phyloP scores from a whole-genome alignment of 768 basidiomycete genomes.

The Boletellus ananas region DNA sequence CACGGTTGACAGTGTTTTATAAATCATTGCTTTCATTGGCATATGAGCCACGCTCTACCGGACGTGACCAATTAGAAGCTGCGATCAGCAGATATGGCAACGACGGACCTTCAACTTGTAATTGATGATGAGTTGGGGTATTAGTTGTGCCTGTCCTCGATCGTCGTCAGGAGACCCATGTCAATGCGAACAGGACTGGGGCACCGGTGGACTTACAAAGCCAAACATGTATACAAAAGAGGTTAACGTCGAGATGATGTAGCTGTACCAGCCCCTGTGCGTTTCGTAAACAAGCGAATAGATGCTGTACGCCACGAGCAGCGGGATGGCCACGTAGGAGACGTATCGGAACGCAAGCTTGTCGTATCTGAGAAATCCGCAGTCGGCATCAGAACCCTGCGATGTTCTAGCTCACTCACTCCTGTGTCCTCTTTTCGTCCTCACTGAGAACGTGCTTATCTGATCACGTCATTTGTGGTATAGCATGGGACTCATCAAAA shows the following conservation, averaged over 20 bases:
- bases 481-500: conserved; percentile 6
- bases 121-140: conserved; percentile 91
- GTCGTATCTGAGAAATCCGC: conserved; percentile 60
- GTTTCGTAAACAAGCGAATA: conserved; percentile 81
- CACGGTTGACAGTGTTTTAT: conserved; percentile 86
- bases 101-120: conserved; percentile 84
- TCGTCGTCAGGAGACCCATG: conserved; percentile 10
- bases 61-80: conserved; percentile 3
- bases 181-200: neutral
- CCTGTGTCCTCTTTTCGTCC: conserved; percentile 97
- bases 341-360: conserved; percentile 93
- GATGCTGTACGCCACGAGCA: conserved; percentile 69
- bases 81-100: conserved; percentile 10
- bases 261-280: conserved; percentile 95
- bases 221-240: conserved; percentile 97
- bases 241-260: conserved; percentile 88
- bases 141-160: conserved; percentile 65
- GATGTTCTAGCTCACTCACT: conserved; percentile 48
- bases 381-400: conserved; percentile 24
- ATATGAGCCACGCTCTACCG: conserved; percentile 90
- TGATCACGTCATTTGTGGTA: conserved; percentile 17
- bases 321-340: conserved; percentile 82
- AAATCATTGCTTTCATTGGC: conserved; percentile 98
- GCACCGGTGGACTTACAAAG: conserved; percentile 63
- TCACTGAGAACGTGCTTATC: conserved; percentile 97